Percentiles rank a stretch among this genome's conserved stretches.
These are phyloP conservation scores for Vanrija sp. DNA, from an alignment of 1,284 basidiomycete genomes.

Conservation along the genomic window DNA sequence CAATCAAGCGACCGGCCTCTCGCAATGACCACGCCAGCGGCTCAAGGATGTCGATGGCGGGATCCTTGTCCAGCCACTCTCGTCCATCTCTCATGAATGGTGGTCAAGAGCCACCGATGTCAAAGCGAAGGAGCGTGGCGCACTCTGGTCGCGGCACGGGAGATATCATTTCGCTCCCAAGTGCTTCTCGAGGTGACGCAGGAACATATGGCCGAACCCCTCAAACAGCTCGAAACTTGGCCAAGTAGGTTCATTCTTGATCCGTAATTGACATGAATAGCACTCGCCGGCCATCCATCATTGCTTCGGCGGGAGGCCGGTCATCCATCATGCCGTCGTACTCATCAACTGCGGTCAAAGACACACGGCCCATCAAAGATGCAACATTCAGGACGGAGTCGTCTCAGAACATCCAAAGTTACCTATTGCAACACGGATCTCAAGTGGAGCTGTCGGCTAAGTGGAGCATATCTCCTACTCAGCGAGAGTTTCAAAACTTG, in stretches of 20 bases:
- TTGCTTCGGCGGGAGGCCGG: constrained; percentile 54
- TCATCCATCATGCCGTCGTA: constrained; percentile 46
- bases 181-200: constrained; percentile 54
- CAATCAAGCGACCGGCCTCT: constrained; percentile 58
- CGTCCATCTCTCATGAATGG: background rate
- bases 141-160: background rate
- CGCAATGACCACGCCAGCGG: constrained; percentile 55
- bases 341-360: constrained; percentile 56
- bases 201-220: constrained; percentile 66
- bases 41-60: constrained; percentile 3
- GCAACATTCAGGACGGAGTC: constrained; percentile 65
- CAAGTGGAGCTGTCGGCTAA: constrained; percentile 59
- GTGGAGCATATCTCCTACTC: constrained; percentile 67
- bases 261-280: constrained; percentile 34
- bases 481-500: constrained; percentile 74
- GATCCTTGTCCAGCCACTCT: background rate
- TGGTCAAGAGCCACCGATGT: no score
- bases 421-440: constrained; percentile 61
- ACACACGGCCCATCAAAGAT: constrained; percentile 70
- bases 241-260: background rate
- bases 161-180: background rate
- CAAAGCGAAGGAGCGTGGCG: no score
- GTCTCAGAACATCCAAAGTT: constrained; percentile 67
- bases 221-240: constrained; percentile 51
- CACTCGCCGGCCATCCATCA: constrained; percentile 60